Base-by-base conservation (phyloP, 1,139 yeast genomes). In the Geotrichum candidum region DNA sequence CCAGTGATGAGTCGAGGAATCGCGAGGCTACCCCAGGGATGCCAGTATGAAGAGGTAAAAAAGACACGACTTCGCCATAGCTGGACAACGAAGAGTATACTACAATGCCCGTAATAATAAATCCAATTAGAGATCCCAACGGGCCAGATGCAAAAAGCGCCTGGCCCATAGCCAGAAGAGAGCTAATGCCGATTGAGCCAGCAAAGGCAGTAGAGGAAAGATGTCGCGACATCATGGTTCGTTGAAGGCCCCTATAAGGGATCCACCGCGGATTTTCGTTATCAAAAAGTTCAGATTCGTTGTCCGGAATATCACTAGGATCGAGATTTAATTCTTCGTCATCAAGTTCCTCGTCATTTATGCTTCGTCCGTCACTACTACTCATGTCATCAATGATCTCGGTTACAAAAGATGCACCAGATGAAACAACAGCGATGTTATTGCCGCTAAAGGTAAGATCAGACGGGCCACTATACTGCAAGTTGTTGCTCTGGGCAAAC, bases 41-140 rank as follows among this genome's bases (percentile, higher is more conserved):
- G 6, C 96, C 95, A 58, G 90, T 91, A 29, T 89, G 87, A 31
- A 88, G 83, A 0, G 96, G 95, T 31, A 89, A 84, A 65, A 90
- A 79, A 0, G 96, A 88, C 11, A 89, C 90, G 88, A 90, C 87
- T 74, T 90, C 97, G 64, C 96, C 89, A 70, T 89, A 86, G 4
- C 92, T 84, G 29, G 86, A 76, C 80, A 89, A 83, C 1, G 95
- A 85, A 1, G 87, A 82, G 53, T 86, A 73, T 0, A 88, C 91
- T 18, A 90, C 79, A 0, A 83, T 69, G 0, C 95, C 95, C 51
- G 90, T 82, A 11, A 89, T 74, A 0, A 80, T 64, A 69, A 85
- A 90, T 1, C 96, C 96, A 2, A 90, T 69, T 10, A 89, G 72
- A 1, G 91, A 83, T 0, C 96, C 96, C 62, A 90, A 76, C 0